Percentiles rank a stretch among this genome's conserved stretches.
phyloP scores from a whole-genome alignment of 768 basidiomycete species.

The Rossbeevera mucosa region DNA sequence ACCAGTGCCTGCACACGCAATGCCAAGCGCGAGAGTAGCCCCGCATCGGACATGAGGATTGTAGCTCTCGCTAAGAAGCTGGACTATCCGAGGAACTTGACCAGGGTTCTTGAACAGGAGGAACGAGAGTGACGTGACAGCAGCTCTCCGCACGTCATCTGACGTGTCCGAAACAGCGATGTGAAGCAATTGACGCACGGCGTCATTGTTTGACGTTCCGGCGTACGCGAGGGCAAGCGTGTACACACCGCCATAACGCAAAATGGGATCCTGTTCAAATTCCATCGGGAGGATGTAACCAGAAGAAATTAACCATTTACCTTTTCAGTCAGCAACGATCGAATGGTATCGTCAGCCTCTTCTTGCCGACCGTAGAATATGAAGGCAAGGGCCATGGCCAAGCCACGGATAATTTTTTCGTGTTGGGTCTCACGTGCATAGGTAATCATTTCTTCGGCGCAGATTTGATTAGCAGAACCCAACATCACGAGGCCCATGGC shows the following conservation, averaged over 20 bases:
- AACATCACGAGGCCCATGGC: slow-evolving; percentile 99
- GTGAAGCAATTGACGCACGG: slow-evolving; percentile 86
- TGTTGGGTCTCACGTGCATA: slow-evolving; percentile 98
- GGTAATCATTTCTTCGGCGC: slow-evolving; percentile 89
- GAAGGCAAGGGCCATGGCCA: slow-evolving; percentile 90
- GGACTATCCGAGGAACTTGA: slow-evolving; percentile 95
- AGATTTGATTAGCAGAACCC: slow-evolving; percentile 77
- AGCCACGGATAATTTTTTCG: slow-evolving; percentile 97
- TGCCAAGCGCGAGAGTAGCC: slow-evolving; percentile 92
- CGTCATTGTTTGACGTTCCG: slow-evolving; percentile 91
- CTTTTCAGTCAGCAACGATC: slow-evolving; percentile 78
- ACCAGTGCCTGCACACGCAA: slow-evolving; percentile 96
- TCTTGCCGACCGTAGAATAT: slow-evolving; percentile 92
- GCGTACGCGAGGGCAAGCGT: slow-evolving; percentile 95
- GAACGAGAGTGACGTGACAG: slow-evolving; percentile 94
- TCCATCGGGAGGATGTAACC: neutral
- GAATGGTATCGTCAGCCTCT: slow-evolving; percentile 82
- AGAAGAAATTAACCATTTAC: slow-evolving; percentile 36
- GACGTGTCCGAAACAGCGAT: slow-evolving; percentile 98
- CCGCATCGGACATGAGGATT: slow-evolving; percentile 98
- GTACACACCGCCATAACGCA: slow-evolving; percentile 97
- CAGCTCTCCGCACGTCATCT: slow-evolving; percentile 94
- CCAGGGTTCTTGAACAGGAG: slow-evolving; percentile 94
- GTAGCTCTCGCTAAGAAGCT: slow-evolving; percentile 95
- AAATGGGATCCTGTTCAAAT: slow-evolving; percentile 76